Evolutionary conservation across 2,329 filamentous ascomycete genomes (phyloP), one percentile per base, ranked within the genome.

Genomic region (Aspergillus sp.): DNA sequence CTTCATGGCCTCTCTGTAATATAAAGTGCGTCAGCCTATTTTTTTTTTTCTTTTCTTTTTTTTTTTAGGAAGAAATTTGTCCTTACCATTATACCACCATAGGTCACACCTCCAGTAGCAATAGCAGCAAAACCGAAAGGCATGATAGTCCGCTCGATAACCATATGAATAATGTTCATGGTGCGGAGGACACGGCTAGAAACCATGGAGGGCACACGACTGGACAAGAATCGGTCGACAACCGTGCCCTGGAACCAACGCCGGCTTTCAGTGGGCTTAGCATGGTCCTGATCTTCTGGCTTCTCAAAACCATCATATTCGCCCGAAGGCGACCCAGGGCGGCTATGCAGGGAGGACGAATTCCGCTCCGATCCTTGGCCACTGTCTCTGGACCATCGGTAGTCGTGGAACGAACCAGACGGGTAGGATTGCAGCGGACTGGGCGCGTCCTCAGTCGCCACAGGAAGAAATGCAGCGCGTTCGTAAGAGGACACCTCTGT

Each of bases 11-110:
- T 65, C 85, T 83, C 85, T 90, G 55, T 17, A 32, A 9, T 51
- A 53, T 7, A 19, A 25, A 3, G 22, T 15, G 22, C n/a, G 41
- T 43, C 3, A 33, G 25, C 7, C n/a, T n/a, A 3, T 19, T 19
- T 19, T 19, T 3, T 19, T 19, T 19, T 19, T 19, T 19, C 17
- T 19, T 19, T 19, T 19, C 17, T 19, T 19, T 19, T 19, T 19
- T 19, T 3, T 37, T 17, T 2, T 15, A 9, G 37, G 3, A 5
- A 35, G 5, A 20, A 15, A n/a, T 41, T 43, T 12, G 19, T 10
- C 77, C 86, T 79, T 77, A 90, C 86, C 66, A 93, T 93, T 55
- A 96, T 86, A 23, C 90, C 87, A 22, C 83, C 87, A 61, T 86
- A 90, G 0, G 88, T 83, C 25, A 88, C 78, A 32, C 85, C 78